Base-by-base conservation (phyloP, 2,329 filamentous ascomycete species). In the Aureobasidium vineae region DNA sequence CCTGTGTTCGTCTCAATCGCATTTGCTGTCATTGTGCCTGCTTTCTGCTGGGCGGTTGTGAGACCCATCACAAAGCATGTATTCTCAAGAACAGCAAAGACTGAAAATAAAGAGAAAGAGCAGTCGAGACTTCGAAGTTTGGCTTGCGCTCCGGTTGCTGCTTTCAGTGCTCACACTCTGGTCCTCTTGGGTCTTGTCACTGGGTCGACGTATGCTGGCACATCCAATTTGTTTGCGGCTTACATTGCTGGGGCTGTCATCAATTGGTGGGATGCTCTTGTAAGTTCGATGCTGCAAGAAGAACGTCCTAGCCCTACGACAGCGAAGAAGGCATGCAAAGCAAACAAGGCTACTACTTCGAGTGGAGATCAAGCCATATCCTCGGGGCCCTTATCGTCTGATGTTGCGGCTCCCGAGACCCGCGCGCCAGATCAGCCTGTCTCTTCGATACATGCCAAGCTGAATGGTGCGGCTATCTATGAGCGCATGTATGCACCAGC, bases 151-250 rank as follows among this genome's bases (percentile, higher is more conserved):
- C 41, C 49, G 1, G 36, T 63, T 21, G 38, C 36, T 7, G 64
- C 68, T 26, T 68, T 68, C 21, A 19, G 16, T 4, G 66, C 82
- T 0, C 84, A 88, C 43, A 85, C 82, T 0, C 43, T 73, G 0
- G 70, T 86, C 0, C 74, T 90, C 0, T 59, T 87, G 0, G 81
- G 73, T 0, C 71, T 83, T 4, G 77, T 88, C 0, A 72, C 81
- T 0, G 83, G 75, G 0, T 81, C 85, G 0, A 82, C 79, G 1
- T 89, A 86, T 74, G 83, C 86, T 1, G 87, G 86, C 0, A 86
- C 87, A 0, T 89, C 87, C 0, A 84, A 83, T 52, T 75, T 90
- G 0, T 83, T 89, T 65, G 85, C 85, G 5, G 84, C 87, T 0
- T 90, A 88, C 66, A 75, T 81, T 38, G 77, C 87, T 0, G 87